Percentiles rank a stretch among this genome's conserved stretches.
These are phyloP conservation scores for Echinosphaeria canescens DNA, from an alignment of 2,329 filamentous ascomycete species.

Conservation along the genomic window DNA sequence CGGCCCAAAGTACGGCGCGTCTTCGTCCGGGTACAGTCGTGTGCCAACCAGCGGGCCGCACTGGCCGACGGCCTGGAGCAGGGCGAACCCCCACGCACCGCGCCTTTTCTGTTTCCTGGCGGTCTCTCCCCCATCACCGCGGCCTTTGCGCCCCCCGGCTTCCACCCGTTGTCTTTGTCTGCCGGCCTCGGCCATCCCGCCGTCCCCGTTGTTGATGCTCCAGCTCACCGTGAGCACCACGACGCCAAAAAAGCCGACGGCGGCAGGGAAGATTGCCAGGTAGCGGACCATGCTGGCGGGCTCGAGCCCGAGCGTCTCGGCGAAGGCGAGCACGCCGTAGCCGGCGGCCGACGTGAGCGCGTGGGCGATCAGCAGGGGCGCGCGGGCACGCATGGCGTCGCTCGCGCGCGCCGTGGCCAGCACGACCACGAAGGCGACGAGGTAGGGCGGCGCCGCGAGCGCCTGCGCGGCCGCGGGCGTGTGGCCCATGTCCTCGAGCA, in stretches of 20 bases:
- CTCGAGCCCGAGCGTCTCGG: slow-evolving; percentile 17
- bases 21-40: slow-evolving; percentile 35
- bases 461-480: slow-evolving; percentile 46
- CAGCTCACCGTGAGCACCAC: slow-evolving; percentile 74
- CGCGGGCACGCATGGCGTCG: slow-evolving; percentile 41
- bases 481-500: slow-evolving; percentile 59
- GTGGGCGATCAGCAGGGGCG: slow-evolving; percentile 44
- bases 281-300: slow-evolving; percentile 33
- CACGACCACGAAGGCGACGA: slow-evolving; percentile 51
- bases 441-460: slow-evolving; percentile 62
- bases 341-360: slow-evolving; percentile 42
- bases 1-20: slow-evolving; percentile 36
- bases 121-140: too few relatives aligned
- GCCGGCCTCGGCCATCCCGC: background rate
- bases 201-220: slow-evolving; percentile 52
- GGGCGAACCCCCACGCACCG: slow-evolving; percentile 55
- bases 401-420: slow-evolving; percentile 52
- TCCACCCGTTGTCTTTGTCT: slow-evolving; percentile 48
- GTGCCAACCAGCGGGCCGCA: slow-evolving; percentile 54
- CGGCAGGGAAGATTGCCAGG: slow-evolving; percentile 55
- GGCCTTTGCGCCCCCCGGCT: too few relatives aligned
- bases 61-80: slow-evolving; percentile 67
- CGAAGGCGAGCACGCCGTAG: slow-evolving; percentile 35
- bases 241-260: slow-evolving; percentile 62
- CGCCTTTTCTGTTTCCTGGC: too few relatives aligned